These are phyloP conservation scores for Pleurotus ostreatus DNA, from an alignment of 768 basidiomycete species.

Conservation along the genomic window DNA sequence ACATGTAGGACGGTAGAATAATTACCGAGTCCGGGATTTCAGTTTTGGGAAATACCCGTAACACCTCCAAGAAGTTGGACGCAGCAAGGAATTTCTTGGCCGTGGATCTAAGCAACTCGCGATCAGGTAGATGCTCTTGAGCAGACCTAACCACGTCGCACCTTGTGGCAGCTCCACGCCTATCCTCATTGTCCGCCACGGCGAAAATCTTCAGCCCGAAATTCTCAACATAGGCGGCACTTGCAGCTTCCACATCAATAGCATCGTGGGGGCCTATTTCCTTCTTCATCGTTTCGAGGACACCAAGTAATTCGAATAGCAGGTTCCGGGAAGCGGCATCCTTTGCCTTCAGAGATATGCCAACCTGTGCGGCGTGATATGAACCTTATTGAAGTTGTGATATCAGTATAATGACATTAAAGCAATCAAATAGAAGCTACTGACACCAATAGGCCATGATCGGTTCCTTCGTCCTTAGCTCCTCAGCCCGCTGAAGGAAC, in stretches of 20 bases:
- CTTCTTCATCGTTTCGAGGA: constrained; percentile 78
- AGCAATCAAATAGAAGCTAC: constrained; percentile 23
- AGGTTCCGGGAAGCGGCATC: constrained; percentile 60
- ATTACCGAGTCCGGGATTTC: constrained; percentile 55
- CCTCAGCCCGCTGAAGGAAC: constrained; percentile 87
- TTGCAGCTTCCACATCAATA: constrained; percentile 76
- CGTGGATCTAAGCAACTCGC: constrained; percentile 54
- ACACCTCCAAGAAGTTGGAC: constrained; percentile 89
- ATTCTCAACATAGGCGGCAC: constrained; percentile 90
- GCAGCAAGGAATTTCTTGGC: constrained; percentile 95
- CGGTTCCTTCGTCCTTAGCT: constrained; percentile 78
- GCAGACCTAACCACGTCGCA: neutral
- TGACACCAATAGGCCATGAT: constrained; percentile 95
- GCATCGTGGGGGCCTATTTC: constrained; percentile 75
- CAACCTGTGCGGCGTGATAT: constrained; percentile 89
- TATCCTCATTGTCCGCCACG: constrained; percentile 88
- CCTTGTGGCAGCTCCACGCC: constrained; percentile 74
- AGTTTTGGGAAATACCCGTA: constrained; percentile 66
- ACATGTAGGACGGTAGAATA: constrained; percentile 15
- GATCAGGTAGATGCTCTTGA: no score
- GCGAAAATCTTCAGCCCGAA: constrained; percentile 90
- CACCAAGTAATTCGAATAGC: constrained; percentile 68
- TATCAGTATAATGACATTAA: neutral
- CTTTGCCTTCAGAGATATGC: constrained; percentile 70
- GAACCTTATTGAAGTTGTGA: constrained; percentile 49